These are phyloP conservation scores for Pulveroboletus sp. DNA, from an alignment of 768 basidiomycete genomes.

Conservation along the genomic window DNA sequence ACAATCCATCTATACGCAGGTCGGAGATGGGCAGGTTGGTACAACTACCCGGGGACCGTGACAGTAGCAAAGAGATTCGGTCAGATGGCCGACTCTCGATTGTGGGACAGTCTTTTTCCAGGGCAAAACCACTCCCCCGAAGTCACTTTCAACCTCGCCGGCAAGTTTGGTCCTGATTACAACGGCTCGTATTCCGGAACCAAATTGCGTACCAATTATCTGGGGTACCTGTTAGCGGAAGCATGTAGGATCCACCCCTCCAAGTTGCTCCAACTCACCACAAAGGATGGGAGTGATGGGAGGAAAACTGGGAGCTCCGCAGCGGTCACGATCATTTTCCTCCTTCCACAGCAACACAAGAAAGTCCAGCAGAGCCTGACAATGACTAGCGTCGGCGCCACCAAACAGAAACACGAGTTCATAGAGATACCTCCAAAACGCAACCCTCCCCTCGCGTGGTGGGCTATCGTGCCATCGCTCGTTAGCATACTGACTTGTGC, in stretches of 20 bases:
- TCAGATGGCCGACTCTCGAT: constrained; percentile 20
- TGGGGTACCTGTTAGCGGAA: constrained; percentile 47
- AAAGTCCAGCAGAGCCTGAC: neutral
- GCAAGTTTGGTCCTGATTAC: constrained; percentile 54
- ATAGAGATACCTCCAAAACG: constrained; percentile 10
- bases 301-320: constrained; percentile 17
- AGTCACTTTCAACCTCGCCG: constrained; percentile 27
- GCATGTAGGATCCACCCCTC: neutral
- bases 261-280: constrained; percentile 2
- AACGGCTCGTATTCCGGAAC: constrained; percentile 68
- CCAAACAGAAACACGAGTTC: neutral
- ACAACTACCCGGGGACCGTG: constrained; percentile 34
- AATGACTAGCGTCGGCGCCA: neutral
- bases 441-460: constrained; percentile 6
- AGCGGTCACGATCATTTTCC: constrained; percentile 14
- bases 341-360: constrained; percentile 6
- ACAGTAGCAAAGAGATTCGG: constrained; percentile 33
- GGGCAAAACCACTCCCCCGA: constrained; percentile 27
- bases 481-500: constrained; percentile 21
- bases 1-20: constrained; percentile 31
- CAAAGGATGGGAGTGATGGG: neutral
- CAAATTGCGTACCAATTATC: constrained; percentile 48
- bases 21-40: constrained; percentile 34
- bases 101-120: constrained; percentile 34
- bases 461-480: constrained; percentile 21